phyloP scores from a whole-genome alignment of 495 filamentous ascomycete genomes.

The Tuber microsphaerosporum region DNA sequence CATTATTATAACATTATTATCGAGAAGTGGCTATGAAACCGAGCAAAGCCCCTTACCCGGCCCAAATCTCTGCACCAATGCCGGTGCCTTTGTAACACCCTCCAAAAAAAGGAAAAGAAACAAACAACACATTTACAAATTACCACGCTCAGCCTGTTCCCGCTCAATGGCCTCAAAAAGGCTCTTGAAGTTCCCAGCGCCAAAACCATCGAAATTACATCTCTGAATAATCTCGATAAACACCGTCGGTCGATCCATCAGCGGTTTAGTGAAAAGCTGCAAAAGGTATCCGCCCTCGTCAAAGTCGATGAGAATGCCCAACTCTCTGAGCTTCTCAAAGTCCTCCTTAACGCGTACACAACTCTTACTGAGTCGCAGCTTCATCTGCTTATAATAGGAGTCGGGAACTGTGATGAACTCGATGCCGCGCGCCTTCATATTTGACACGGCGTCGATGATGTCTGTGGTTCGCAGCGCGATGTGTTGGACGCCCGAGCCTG shows the following conservation, averaged over 20 bases:
- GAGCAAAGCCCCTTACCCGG: neutral
- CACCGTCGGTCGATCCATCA: conserved; percentile 88
- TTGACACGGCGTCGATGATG: conserved; percentile 66
- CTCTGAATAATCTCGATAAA: conserved; percentile 92
- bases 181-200: conserved; percentile 90
- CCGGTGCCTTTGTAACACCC: neutral
- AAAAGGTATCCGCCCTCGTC: conserved; percentile 80
- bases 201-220: conserved; percentile 79
- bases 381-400: conserved; percentile 75
- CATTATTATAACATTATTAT: too few species aligned
- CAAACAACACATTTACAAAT: conserved; percentile 49
- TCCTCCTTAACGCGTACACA: conserved; percentile 61
- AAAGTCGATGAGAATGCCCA: conserved; percentile 86
- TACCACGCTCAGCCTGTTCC: conserved; percentile 76
- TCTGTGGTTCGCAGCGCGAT: conserved; percentile 74
- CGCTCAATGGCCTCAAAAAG: conserved; percentile 88
- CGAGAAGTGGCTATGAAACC: too few species aligned
- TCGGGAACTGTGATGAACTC: conserved; percentile 81
- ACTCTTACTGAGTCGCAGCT: conserved; percentile 53
- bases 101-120: neutral
- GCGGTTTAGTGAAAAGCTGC: conserved; percentile 81
- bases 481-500: conserved; percentile 81
- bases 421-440: conserved; percentile 69
- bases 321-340: conserved; percentile 59
- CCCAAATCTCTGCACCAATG: neutral